phyloP scores from a whole-genome alignment of 164 flowering plant species.

The Umbilicus rupestris region DNA sequence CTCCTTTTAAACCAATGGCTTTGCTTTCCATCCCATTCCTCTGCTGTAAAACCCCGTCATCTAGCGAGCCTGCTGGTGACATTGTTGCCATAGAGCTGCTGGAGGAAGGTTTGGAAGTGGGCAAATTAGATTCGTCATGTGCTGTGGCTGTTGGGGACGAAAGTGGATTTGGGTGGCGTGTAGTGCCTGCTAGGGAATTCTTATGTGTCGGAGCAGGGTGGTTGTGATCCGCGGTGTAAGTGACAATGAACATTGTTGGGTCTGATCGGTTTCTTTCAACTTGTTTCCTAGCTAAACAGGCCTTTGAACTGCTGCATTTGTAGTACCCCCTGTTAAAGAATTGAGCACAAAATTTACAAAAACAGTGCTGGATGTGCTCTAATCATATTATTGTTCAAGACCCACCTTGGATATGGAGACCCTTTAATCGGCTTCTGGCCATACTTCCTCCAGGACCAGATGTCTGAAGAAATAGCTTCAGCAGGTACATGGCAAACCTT shows the following conservation, averaged over 20 bases:
- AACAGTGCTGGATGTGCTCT: too few species aligned
- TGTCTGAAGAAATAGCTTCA: not conserved
- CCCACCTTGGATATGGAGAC: conserved; percentile 8
- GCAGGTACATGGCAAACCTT: not conserved
- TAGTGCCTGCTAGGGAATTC: conserved; percentile 91
- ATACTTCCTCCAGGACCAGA: conserved; percentile 3
- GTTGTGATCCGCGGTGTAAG: conserved; percentile 95
- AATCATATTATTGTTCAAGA: not conserved
- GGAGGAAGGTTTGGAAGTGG: conserved; percentile 22
- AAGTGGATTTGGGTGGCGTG: conserved; percentile 50
- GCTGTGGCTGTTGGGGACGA: conserved; percentile 9
- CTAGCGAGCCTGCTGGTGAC: conserved; percentile 4
- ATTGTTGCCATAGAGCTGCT: conserved; percentile 37
- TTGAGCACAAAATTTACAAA: too few species aligned
- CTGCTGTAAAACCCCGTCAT: conserved; percentile 20
- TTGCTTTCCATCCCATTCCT: conserved; percentile 19
- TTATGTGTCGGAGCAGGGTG: conserved; percentile 92
- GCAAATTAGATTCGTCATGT: conserved; percentile 14
- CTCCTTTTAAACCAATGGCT: not conserved
- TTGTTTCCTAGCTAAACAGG: conserved; percentile 91
- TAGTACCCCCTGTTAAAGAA: conserved; percentile 12
- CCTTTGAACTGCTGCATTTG: conserved; percentile 92
- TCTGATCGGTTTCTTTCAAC: conserved; percentile 85
- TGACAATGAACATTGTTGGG: conserved; percentile 80
- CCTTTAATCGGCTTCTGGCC: not conserved